A percentile compares a stretch with the other conserved stretches of the same genome.
Conservation (phyloP, 1,284 basidiomycete genomes). For the Bjerkandera adusta region DNA sequence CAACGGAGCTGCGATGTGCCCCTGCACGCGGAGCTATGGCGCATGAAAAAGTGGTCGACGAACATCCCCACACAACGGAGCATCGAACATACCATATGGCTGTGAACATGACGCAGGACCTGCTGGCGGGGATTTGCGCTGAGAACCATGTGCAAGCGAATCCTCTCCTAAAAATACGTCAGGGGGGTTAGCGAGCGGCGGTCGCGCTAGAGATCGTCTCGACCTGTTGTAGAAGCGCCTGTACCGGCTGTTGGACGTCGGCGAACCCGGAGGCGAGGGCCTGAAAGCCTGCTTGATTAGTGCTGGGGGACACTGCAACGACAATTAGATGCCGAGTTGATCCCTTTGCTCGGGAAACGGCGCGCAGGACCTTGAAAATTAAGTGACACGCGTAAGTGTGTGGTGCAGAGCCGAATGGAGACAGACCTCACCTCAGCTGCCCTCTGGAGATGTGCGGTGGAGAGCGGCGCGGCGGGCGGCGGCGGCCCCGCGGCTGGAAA, state of each 20-base stretch:
- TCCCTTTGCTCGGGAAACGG: slow-evolving; percentile 5
- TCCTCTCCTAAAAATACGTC: slow-evolving; percentile 45
- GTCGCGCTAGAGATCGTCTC: too few relatives aligned
- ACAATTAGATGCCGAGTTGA: slow-evolving; percentile 17
- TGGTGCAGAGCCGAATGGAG: not conserved
- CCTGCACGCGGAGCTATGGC: slow-evolving; percentile 26
- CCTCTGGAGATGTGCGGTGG: slow-evolving; percentile 39
- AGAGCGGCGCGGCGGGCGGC: slow-evolving; percentile 40
- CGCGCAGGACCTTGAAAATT: slow-evolving; percentile 8
- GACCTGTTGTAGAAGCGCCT: too few relatives aligned
- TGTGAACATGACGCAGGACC: slow-evolving; percentile 47
- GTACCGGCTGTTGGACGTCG: too few relatives aligned
- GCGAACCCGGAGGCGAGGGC: too few relatives aligned
- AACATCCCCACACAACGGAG: not conserved
- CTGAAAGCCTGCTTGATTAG: too few relatives aligned
- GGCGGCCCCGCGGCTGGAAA: slow-evolving; percentile 42
- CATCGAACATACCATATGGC: slow-evolving; percentile 44
- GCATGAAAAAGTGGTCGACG: slow-evolving; percentile 11
- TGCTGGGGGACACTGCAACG: slow-evolving; percentile 9
- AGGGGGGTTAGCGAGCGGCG: too few relatives aligned
- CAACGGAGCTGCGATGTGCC: slow-evolving; percentile 28
- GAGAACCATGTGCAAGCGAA: slow-evolving; percentile 59
- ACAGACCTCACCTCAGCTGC: slow-evolving; percentile 42
- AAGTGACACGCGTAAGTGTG: not conserved
- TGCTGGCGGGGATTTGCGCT: slow-evolving; percentile 42